Conservation (phyloP, 352 stramenopile genomes). For the Globisporangium ultimum region DNA sequence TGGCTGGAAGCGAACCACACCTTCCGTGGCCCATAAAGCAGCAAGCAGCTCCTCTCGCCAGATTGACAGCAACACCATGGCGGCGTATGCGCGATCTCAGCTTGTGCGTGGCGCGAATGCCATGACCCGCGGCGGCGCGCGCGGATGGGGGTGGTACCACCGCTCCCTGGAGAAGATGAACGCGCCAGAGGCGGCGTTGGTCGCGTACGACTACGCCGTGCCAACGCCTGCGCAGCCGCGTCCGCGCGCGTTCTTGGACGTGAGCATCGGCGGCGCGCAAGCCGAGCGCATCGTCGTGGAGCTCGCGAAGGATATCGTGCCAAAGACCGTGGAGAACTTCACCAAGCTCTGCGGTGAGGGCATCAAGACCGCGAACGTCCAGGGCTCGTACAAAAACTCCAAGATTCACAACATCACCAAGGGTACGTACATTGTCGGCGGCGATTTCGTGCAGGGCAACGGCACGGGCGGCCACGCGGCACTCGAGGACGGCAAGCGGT, state of each 20-base stretch:
- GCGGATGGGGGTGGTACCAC: slow-evolving; percentile 83
- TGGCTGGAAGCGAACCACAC: slow-evolving; percentile 37
- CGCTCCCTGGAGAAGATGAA: slow-evolving; percentile 85
- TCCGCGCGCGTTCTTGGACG: slow-evolving; percentile 73
- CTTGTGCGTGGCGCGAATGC: slow-evolving; percentile 52
- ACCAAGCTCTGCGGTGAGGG: slow-evolving; percentile 67
- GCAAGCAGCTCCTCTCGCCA: not conserved
- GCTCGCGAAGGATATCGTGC: slow-evolving; percentile 80
- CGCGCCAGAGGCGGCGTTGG: slow-evolving; percentile 38
- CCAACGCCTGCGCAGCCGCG: slow-evolving; percentile 47
- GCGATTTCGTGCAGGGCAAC: slow-evolving; percentile 70
- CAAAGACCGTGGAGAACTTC: slow-evolving; percentile 76
- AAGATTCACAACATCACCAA: slow-evolving; percentile 87
- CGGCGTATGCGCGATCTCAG: slow-evolving; percentile 55
- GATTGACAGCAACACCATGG: slow-evolving; percentile 22
- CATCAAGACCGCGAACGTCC: slow-evolving; percentile 52
- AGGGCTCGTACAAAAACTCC: slow-evolving; percentile 80
- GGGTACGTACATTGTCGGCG: slow-evolving; percentile 68
- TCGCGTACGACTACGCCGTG: slow-evolving; percentile 69
- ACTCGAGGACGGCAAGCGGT: slow-evolving; percentile 59
- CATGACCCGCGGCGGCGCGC: slow-evolving; percentile 59
- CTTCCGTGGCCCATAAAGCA: not conserved
- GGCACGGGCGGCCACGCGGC: slow-evolving; percentile 78
- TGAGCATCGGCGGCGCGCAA: slow-evolving; percentile 78
- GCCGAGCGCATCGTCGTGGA: slow-evolving; percentile 78